Evolutionary conservation across 495 filamentous ascomycete species (phyloP), one percentile per base, ranked within the genome.

Genomic region (Hamigera avellanea): DNA sequence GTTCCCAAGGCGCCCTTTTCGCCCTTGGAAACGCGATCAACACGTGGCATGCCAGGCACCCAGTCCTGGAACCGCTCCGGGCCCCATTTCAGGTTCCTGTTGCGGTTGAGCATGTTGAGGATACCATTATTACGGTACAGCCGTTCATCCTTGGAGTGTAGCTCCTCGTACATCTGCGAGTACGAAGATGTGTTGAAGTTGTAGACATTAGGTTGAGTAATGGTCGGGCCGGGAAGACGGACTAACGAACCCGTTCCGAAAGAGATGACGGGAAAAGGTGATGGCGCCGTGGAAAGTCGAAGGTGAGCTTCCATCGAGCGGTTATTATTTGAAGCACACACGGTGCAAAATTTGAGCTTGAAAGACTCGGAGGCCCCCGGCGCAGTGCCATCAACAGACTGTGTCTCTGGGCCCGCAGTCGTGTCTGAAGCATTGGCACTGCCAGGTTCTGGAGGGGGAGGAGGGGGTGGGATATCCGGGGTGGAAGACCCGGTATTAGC

Each of bases 31-130:
- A 66, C 44, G 32, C 64, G 60, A 19, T 74, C 81, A 12, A 87
- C 50, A 37, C 93, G 70, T 9, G 93, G 89, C 44, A 81, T 62
- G 0, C 93, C 93, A 6, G 93, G 67, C 16, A 83, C 73, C 91
- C 93, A 99, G 56, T 99, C 88, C 56, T 99, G 93, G 84, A 93
- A 99, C 32, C 93, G 76, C 60, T 99, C 93, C 1, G 93, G 93
- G 2, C 83, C 84, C 75, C 78, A 88, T 65, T 99, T 99, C 49
- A 99, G 79, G 25, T 71, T 69, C 36, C 85, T 74, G 49, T 99
- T 99, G 39, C 93, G 77, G 40, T 84, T 86, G 14, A 99, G 71
- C 93, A 99, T 96, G 51, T 86, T 87, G 29, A 99, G 63, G 28
- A 96, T 71, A 18, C 93, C 93, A 54, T 99, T 99, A 14, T 79